Evolutionary conservation across 1,284 basidiomycete genomes (phyloP).

Genomic region (Cryptococcus amylolentus): DNA sequence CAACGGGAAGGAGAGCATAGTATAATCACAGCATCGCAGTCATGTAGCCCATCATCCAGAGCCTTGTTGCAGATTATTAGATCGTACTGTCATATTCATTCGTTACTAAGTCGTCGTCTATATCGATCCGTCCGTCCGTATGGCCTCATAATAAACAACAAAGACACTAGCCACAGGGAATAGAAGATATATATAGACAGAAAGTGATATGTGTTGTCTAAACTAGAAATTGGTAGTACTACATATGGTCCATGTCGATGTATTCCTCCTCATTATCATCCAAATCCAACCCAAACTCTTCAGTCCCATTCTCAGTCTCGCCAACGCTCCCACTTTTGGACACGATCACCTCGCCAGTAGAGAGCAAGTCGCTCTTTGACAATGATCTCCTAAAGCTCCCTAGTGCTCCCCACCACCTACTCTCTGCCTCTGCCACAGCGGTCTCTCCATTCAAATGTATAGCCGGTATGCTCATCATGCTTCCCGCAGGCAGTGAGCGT

Average conservation of each 20-base stretch:
- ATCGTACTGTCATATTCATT: neutral
- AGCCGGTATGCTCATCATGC: neutral
- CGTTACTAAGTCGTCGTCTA: neutral
- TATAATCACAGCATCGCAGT: neutral
- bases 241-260: conserved; percentile 24
- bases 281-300: neutral
- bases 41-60: neutral
- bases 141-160: neutral
- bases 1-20: neutral
- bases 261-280: conserved; percentile 17
- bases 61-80: neutral
- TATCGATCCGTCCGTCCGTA: neutral
- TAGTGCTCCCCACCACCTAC: conserved; percentile 7
- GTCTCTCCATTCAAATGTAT: neutral
- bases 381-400: neutral
- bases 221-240: neutral
- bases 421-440: neutral
- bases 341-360: neutral
- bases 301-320: neutral
- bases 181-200: no score
- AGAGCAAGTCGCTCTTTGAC: neutral
- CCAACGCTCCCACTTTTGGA: neutral
- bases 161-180: no score
- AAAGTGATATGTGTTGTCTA: no score
- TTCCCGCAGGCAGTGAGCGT: conserved; percentile 10